phyloP scores from a whole-genome alignment of 371 early-diverging fungal species.

The Mucor irregularis region DNA sequence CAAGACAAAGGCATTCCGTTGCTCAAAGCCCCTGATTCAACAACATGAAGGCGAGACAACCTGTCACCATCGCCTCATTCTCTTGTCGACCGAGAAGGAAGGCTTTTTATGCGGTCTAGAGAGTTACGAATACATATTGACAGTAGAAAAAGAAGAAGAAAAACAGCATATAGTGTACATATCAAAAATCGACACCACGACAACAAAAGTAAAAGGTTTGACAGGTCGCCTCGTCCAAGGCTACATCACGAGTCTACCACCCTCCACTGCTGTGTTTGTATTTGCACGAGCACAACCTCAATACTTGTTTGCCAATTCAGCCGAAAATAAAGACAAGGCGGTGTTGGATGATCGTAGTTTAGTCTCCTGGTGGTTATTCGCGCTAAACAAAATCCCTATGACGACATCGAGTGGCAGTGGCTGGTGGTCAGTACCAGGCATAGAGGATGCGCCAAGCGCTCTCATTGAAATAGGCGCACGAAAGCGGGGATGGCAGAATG shows the following conservation, averaged over 20 bases:
- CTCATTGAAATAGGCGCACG: slow-evolving; percentile 31
- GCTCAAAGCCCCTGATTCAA: slow-evolving; percentile 8
- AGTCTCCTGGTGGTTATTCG: slow-evolving; percentile 78
- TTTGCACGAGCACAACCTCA: slow-evolving; percentile 89
- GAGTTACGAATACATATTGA: slow-evolving; percentile 28
- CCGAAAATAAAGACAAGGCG: slow-evolving; percentile 59
- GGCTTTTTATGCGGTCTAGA: slow-evolving; percentile 40
- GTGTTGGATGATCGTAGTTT: slow-evolving; percentile 64
- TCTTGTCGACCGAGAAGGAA: slow-evolving; percentile 8
- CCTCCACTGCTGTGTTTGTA: slow-evolving; percentile 48
- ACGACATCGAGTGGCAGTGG: slow-evolving; percentile 22
- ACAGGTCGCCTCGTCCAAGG: slow-evolving; percentile 44
- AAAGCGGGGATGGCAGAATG: slow-evolving; percentile 12
- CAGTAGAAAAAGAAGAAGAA: background rate
- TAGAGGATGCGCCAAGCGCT: slow-evolving; percentile 46
- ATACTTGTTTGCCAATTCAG: slow-evolving; percentile 79
- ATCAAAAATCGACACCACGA: slow-evolving; percentile 67
- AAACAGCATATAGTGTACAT: slow-evolving; percentile 45
- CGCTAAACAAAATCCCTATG: slow-evolving; percentile 8
- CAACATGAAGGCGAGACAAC: slow-evolving; percentile 8
- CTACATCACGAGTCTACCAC: slow-evolving; percentile 45
- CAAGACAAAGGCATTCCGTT: background rate
- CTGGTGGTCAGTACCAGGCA: slow-evolving; percentile 68
- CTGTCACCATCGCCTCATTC: slow-evolving; percentile 17
- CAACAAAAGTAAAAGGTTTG: slow-evolving; percentile 25